Evolutionary conservation across 192 early-diverging fungal species (phyloP).

Genomic region (Rhizophagus clarus): DNA sequence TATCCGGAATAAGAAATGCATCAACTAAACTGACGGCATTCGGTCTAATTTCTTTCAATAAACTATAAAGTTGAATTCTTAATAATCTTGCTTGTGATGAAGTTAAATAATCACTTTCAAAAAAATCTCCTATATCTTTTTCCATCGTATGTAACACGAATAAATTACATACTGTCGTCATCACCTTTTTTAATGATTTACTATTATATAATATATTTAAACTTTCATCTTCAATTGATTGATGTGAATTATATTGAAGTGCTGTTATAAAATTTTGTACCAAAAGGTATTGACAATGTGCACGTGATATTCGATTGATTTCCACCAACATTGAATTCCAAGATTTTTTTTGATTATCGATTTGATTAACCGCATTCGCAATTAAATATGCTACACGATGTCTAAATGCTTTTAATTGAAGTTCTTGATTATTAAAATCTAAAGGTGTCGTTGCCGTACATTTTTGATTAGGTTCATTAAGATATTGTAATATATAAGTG

Average conservation of each 20-base stretch:
- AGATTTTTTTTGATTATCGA: constrained; percentile 42
- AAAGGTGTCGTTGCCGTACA: constrained; percentile 45
- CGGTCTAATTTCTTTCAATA: constrained; percentile 70
- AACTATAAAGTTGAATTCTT: constrained; percentile 49
- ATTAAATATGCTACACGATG: constrained; percentile 73
- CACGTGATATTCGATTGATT: constrained; percentile 71
- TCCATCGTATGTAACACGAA: constrained; percentile 68
- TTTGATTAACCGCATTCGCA: constrained; percentile 58
- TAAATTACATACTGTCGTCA: constrained; percentile 49
- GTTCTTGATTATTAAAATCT: constrained; percentile 60
- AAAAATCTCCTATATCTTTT: constrained; percentile 64
- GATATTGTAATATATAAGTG: constrained; percentile 34
- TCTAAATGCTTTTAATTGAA: constrained; percentile 67
- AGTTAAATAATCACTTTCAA: constrained; percentile 58
- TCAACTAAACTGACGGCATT: constrained; percentile 83
- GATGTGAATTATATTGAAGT: constrained; percentile 38
- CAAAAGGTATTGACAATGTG: constrained; percentile 59
- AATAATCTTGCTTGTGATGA: constrained; percentile 54
- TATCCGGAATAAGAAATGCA: constrained; percentile 75
- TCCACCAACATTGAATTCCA: constrained; percentile 33
- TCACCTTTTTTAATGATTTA: constrained; percentile 46
- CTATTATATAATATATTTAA: too few relatives aligned
- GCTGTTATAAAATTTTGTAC: constrained; percentile 72
- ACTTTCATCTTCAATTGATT: too few relatives aligned
- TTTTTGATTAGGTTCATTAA: constrained; percentile 52